These are phyloP conservation scores for Flaveria floridana DNA, from an alignment of 140 eudicot species.

Conservation along the genomic window DNA sequence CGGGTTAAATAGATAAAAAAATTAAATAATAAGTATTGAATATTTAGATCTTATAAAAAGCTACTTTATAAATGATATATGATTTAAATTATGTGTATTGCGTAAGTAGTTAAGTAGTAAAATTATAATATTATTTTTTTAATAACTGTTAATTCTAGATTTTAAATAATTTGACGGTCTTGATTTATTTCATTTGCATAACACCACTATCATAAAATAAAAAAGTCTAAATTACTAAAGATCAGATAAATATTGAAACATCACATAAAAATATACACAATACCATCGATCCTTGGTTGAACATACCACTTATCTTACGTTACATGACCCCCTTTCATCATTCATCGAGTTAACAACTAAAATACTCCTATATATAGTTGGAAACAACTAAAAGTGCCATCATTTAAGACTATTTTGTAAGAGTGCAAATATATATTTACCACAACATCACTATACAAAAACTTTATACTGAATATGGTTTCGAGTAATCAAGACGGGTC, in stretches of 20 bases:
- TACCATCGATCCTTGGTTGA: not conserved
- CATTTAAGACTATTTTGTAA: not conserved
- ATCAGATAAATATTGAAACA: not conserved
- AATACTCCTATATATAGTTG: too few relatives aligned
- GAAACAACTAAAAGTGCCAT: not conserved
- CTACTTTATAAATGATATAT: too few relatives aligned
- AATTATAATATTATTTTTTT: too few relatives aligned
- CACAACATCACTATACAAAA: not conserved
- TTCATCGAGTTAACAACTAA: not conserved
- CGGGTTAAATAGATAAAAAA: too few relatives aligned
- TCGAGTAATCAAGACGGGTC: not conserved
- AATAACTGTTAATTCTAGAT: too few relatives aligned
- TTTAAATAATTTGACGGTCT: too few relatives aligned
- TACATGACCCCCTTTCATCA: not conserved
- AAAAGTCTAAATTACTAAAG: too few relatives aligned
- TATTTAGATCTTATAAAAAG: too few relatives aligned
- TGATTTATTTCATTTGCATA: not conserved
- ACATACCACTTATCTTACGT: not conserved
- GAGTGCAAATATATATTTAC: not conserved
- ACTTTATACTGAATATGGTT: not conserved
- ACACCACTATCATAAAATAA: not conserved
- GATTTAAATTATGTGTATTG: too few relatives aligned
- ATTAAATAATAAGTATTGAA: too few relatives aligned
- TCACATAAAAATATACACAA: not conserved
- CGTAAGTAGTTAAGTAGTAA: too few relatives aligned